Base-by-base conservation (phyloP, 2,329 filamentous ascomycete genomes). In the Colletotrichum spaethianum region DNA sequence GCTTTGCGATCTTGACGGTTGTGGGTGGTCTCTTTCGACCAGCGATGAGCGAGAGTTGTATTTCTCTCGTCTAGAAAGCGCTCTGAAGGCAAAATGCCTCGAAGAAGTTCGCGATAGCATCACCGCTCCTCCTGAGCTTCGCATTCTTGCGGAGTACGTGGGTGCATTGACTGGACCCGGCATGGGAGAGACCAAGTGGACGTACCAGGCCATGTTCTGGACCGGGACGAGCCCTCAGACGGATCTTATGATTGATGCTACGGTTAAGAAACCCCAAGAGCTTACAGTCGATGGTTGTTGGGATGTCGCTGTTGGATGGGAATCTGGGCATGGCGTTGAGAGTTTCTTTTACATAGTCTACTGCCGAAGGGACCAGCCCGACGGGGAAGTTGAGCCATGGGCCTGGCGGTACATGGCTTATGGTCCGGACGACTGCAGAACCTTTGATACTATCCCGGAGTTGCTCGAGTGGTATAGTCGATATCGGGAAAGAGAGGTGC, bases 261-360 rank as follows among this genome's bases (percentile, higher is more conserved):
- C 23, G n/a, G 36, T 57, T 5, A 57, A 40, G 55, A 40, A 14
- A 57, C 36, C 55, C 11, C 12, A 42, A 1, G 55, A 57, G 11
- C 55, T 57, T 1, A 26, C 6, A 5, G n/a, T 57, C 11, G 36
- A 57, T 42, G 14, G 33, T 28, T 28, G n/a, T 16, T 57, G 36
- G 55, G 55, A 57, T 0, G 20, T 23, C 23, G 36, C 55, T 57
- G 55, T 0, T 38, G 36, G 55, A 40, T 57, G 36, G 55, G 12
- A 57, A 42, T 57, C 55, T 42, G 36, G 55, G 12, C 11, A 42
- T 18, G 55, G 55, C 36, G 36, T 57, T 20, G 36, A 57, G 11
- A 57, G 55, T 57, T 26, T 40, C 55, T 57, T 57, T 42, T 57
- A 42, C 11, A 57, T 57, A 57, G 55, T 57, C 36, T 42, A 40